Evolutionary conservation across 2,329 filamentous ascomycete genomes (phyloP), one percentile per base, ranked within the genome.

Genomic region (Hypoxylon sp.): DNA sequence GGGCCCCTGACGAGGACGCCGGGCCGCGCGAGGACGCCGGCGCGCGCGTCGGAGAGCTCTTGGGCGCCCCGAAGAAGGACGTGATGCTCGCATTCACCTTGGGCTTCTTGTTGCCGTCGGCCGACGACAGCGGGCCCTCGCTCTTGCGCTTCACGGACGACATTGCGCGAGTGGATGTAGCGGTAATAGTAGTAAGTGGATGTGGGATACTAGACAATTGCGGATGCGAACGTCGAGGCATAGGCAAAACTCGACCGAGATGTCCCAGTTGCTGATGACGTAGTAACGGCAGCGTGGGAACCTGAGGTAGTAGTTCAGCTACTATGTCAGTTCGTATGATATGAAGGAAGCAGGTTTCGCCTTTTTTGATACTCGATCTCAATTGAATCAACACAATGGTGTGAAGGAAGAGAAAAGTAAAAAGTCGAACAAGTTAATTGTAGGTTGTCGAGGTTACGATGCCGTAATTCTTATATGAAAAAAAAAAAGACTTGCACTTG

Each of bases 51-150:
- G 59, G 58, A 9, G 72, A 66, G 13, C 77, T 67, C 72, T 89
- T 90, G 4, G 92, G 87, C 15, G 84, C 80, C 11, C 86, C 84
- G 70, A 99, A 98, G 81, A 98, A 98, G 13, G 92, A 90, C 23
- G 88, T 93, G 71, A 99, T 96, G 77, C 82, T 92, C 61, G 82
- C 86, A 70, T 95, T 89, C 49, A 83, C 79, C 75, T 88, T 92
- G 56, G 86, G 72, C 73, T 92, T 93, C 74, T 93, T 93, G 41
- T 91, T 92, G 24, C 80, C 70, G 38, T 88, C 85, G 0, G 73
- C 64, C 23, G 74, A 74, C 9, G 76, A 70, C 4, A 75, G 65
- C 18, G 79, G 70, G 51, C 79, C 77, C 54, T 75, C 79, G 38
- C 83, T 83, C 77, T 90, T 90, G 66, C 89, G 87, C 77, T 92